phyloP scores from a whole-genome alignment of 1,139 yeast species.

The Nakaseomyces bracarensis region DNA sequence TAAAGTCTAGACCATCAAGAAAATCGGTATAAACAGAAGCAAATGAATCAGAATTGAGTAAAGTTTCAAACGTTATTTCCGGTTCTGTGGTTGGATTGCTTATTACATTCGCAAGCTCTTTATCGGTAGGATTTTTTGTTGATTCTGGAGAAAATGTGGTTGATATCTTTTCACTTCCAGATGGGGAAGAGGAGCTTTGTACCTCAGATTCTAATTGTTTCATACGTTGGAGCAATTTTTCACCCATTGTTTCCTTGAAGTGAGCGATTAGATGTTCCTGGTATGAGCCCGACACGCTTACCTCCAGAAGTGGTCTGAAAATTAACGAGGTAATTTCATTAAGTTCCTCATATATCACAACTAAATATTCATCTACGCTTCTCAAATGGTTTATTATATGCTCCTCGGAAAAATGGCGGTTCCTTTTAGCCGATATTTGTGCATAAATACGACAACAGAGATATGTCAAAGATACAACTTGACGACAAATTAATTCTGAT shows the following conservation, averaged over 20 bases:
- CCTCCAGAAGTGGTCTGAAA: constrained; percentile 3
- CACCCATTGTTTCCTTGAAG: constrained; percentile 5
- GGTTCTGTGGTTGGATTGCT: neutral
- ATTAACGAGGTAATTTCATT: constrained; percentile 1
- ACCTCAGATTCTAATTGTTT: constrained; percentile 5
- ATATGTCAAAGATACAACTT: constrained; percentile 6
- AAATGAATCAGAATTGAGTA: constrained; percentile 3
- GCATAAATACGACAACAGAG: constrained; percentile 9
- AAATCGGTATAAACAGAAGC: constrained; percentile 3
- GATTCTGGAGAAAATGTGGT: neutral
- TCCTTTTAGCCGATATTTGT: constrained; percentile 1
- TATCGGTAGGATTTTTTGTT: neutral
- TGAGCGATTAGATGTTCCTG: constrained; percentile 1
- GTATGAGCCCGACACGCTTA: neutral
- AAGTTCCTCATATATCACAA: neutral
- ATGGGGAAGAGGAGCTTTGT: constrained; percentile 4
- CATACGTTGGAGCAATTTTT: neutral
- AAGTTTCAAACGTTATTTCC: neutral
- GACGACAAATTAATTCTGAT: constrained; percentile 3
- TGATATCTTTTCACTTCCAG: neutral
- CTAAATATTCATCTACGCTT: neutral
- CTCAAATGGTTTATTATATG: neutral
- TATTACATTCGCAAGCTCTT: neutral
- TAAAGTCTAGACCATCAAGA: constrained; percentile 1
- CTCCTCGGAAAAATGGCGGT: constrained; percentile 1